Percentiles rank a stretch among this genome's conserved stretches.
Evolutionary conservation across 192 early-diverging fungal genomes (phyloP).

Genomic region (Coemansia sp.): DNA sequence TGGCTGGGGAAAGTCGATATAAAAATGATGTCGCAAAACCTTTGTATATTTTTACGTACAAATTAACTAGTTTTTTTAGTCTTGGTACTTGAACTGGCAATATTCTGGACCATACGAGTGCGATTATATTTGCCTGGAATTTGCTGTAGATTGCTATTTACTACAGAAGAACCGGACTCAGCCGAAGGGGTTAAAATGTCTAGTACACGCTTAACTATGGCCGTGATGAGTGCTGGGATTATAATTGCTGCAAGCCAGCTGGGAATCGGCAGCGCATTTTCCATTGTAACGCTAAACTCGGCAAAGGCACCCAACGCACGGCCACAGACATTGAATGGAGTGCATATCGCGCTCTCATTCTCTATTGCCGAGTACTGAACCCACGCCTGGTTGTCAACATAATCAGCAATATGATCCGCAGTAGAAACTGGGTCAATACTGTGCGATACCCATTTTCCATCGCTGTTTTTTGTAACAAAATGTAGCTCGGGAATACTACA

Average conservation of each 20-base stretch:
- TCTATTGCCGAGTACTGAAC: not conserved
- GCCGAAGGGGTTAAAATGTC: conserved; percentile 13
- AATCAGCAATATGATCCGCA: conserved; percentile 16
- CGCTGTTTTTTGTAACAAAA: conserved; percentile 18
- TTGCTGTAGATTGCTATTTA: no score
- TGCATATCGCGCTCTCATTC: conserved; percentile 12
- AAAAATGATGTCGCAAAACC: no score
- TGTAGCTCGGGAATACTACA: conserved; percentile 43
- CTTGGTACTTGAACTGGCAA: no score
- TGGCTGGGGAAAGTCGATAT: no score
- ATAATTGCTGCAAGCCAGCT: conserved; percentile 46
- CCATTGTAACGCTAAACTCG: conserved; percentile 26
- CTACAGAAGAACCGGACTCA: no score
- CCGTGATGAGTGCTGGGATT: conserved; percentile 35
- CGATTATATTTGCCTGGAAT: no score
- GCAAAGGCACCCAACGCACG: conserved; percentile 25
- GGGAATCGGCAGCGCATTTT: conserved; percentile 32
- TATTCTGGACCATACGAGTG: no score
- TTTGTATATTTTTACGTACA: no score
- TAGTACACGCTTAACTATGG: conserved; percentile 35
- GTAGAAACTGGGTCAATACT: conserved; percentile 9
- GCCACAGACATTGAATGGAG: conserved; percentile 48
- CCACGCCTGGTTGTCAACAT: conserved; percentile 19
- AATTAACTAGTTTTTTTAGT: no score
- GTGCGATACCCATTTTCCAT: conserved; percentile 28